Conservation (phyloP, 2,329 filamentous ascomycete genomes). For the Cercospora janseana region DNA sequence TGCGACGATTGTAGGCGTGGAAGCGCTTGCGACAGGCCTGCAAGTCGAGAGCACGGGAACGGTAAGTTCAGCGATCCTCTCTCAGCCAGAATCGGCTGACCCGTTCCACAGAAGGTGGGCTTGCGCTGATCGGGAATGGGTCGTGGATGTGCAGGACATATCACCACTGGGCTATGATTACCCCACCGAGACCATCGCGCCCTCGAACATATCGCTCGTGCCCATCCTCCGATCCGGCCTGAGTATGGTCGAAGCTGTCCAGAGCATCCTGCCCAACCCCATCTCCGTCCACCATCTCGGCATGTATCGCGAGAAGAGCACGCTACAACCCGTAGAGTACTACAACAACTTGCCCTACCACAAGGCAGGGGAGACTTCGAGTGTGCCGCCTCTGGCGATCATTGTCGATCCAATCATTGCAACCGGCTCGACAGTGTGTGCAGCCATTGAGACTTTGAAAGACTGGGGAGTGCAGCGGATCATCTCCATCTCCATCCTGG, state of each 20-base stretch:
- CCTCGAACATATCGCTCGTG: constrained; percentile 72
- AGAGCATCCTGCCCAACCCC: constrained; percentile 74
- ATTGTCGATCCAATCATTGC: constrained; percentile 91
- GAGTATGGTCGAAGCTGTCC: constrained; percentile 84
- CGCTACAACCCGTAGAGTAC: constrained; percentile 88
- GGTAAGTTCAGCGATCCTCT: constrained; percentile 51
- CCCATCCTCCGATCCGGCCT: constrained; percentile 91
- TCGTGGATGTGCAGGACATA: constrained; percentile 55
- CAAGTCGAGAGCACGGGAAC: constrained; percentile 58
- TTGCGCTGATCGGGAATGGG: constrained; percentile 13
- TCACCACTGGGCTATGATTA: constrained; percentile 79
- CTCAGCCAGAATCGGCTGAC: constrained; percentile 30
- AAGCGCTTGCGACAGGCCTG: constrained; percentile 69
- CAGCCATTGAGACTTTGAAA: constrained; percentile 81
- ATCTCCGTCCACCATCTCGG: constrained; percentile 91
- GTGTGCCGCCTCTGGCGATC: constrained; percentile 66
- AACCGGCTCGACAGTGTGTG: constrained; percentile 83
- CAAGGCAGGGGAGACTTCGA: constrained; percentile 42
- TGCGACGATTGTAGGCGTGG: constrained; percentile 73
- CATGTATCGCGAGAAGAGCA: constrained; percentile 85
- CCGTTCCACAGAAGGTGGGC: constrained; percentile 19
- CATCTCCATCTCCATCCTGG: constrained; percentile 72
- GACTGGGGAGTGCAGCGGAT: constrained; percentile 91
- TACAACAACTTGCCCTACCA: constrained; percentile 94
- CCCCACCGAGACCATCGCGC: constrained; percentile 61